Base-by-base conservation (phyloP, 257 asterid species). In the Sherardia arvensis region DNA sequence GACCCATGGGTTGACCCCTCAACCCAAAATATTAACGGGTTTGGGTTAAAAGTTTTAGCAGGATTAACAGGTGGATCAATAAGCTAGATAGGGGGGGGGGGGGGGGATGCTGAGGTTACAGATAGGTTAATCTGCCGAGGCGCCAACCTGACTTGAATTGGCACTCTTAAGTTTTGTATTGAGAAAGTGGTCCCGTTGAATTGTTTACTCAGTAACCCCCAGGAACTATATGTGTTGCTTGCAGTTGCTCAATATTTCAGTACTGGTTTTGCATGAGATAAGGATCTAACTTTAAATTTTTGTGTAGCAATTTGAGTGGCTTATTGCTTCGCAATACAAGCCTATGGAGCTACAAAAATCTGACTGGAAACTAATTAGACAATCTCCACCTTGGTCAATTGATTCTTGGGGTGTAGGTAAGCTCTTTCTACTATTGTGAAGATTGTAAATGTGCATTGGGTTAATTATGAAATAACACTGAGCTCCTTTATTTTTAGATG, bases 361-460 rank as follows among this genome's bases (percentile, higher is more conserved):
- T 67, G 99, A 93, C 73, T 93, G 99, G 99, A 71, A 81, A 55
- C 59, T 88, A 70, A 76, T 93, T 71, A 87, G 96, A 79, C 90
- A 84, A 66, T 90, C 97, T 70, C 94, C 97, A 59, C 90, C 95
- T 45, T 93, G 97, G 97, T 80, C 96, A 57, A 62, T 90, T 74
- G 99, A 93, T 87, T 90, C 99, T 11, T 93, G 99, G 99, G 99
- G 99, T 63, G 69, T 93, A 81, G 99, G 97, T 93, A 79, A 81
- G 98, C 79, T 38, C 47, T 68, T 63, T 67, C 53, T 33, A 60
- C 64, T 32, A 59, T n/a, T 18, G 45, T 62, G 30, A 22, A 23
- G 28, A 25, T 23, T 7, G 18, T 49, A 20, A 60, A n/a, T 9
- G 60, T 59, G 53, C 34, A 20, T 3, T 30, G 7, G 33, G 17